Evolutionary conservation across 768 basidiomycete genomes (phyloP).

Genomic region (Russula compacta): DNA sequence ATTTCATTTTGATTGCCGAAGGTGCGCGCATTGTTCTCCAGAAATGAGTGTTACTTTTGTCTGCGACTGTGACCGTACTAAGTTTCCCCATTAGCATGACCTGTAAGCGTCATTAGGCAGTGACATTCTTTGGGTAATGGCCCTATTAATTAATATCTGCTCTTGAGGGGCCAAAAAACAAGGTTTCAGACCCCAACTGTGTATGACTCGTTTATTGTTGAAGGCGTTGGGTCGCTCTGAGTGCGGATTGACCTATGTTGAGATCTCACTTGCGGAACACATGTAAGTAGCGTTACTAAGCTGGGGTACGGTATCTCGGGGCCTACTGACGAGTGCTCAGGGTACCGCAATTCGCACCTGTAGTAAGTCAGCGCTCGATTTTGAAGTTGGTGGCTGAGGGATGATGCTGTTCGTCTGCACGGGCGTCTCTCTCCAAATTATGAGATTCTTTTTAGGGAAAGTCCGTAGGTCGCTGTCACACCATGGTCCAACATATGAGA

Average conservation of each 20-base stretch:
- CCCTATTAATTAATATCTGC: slow-evolving; percentile 17
- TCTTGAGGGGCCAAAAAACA: slow-evolving; percentile 48
- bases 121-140: neutral
- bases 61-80: neutral
- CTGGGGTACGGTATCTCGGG: neutral
- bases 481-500: neutral
- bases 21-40: slow-evolving; percentile 37
- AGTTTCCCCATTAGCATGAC: slow-evolving; percentile 9
- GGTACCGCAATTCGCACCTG: slow-evolving; percentile 59
- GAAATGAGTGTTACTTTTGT: slow-evolving; percentile 25
- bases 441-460: neutral
- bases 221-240: slow-evolving; percentile 63
- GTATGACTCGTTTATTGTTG: slow-evolving; percentile 60
- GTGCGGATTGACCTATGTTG: slow-evolving; percentile 56
- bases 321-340: slow-evolving; percentile 24
- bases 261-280: slow-evolving; percentile 62
- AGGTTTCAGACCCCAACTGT: slow-evolving; percentile 62
- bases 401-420: neutral
- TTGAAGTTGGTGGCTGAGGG: neutral
- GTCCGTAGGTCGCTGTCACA: neutral
- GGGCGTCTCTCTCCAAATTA: neutral
- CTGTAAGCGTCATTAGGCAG: neutral
- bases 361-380: slow-evolving; percentile 7
- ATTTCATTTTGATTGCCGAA: slow-evolving; percentile 65
- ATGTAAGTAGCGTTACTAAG: slow-evolving; percentile 39